A percentile compares a stretch with the other conserved stretches of the same genome.
These are phyloP conservation scores for Haberlea rhodopensis DNA, from an alignment of 257 asterid species.

Conservation along the genomic window DNA sequence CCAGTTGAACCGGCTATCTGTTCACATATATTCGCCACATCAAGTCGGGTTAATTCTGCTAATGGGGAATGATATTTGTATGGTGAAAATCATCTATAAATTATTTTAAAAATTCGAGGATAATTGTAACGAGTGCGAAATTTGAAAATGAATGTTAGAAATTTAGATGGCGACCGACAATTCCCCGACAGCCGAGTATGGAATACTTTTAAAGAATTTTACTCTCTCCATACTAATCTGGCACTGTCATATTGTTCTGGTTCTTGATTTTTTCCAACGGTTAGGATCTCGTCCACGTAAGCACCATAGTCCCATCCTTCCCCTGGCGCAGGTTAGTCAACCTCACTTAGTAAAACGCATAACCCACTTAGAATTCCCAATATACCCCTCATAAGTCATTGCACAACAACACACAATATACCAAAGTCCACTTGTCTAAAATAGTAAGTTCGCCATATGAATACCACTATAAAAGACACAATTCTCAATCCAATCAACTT, in stretches of 20 bases:
- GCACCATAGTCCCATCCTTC: slow-evolving; percentile 9
- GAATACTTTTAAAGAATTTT: background rate
- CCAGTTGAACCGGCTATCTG: too few relatives aligned
- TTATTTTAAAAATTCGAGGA: too few relatives aligned
- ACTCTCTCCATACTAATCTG: background rate
- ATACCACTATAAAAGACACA: slow-evolving; percentile 32
- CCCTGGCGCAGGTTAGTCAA: slow-evolving; percentile 46
- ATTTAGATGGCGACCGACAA: background rate
- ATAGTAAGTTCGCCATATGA: slow-evolving; percentile 5
- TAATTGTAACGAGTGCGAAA: too few relatives aligned
- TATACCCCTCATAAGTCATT: too few relatives aligned
- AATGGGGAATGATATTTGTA: too few relatives aligned
- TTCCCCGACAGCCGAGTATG: background rate
- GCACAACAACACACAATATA: too few relatives aligned
- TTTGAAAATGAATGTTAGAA: background rate
- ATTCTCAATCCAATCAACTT: slow-evolving; percentile 37
- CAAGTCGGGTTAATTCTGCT: too few relatives aligned
- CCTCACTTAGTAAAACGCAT: slow-evolving; percentile 24
- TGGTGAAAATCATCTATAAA: too few relatives aligned
- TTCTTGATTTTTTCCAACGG: background rate
- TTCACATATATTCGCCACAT: too few relatives aligned
- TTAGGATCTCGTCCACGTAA: slow-evolving; percentile 26
- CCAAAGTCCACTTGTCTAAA: slow-evolving; percentile 33
- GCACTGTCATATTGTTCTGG: background rate
- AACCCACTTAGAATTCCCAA: slow-evolving; percentile 26